Percentiles rank a stretch among this genome's conserved stretches.
These are phyloP conservation scores for Cadophora gregata DNA, from an alignment of 2,329 filamentous ascomycete genomes.

Conservation along the genomic window DNA sequence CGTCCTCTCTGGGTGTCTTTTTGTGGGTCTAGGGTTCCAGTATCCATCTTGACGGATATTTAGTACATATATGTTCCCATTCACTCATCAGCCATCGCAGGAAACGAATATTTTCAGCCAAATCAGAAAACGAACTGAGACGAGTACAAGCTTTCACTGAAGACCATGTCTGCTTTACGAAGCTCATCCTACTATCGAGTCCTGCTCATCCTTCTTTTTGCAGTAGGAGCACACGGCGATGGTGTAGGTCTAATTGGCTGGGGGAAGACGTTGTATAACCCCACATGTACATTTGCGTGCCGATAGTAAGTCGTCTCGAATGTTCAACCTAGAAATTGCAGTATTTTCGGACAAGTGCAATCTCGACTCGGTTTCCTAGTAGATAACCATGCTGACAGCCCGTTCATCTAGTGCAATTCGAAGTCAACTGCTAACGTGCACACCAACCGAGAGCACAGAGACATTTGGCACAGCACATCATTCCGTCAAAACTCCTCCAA, in stretches of 20 bases:
- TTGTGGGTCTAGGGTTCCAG: background rate
- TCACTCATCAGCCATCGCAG: background rate
- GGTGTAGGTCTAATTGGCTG: conserved; percentile 1
- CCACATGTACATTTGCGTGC: background rate
- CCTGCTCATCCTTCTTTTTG: background rate
- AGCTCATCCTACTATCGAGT: background rate
- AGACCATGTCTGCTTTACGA: background rate
- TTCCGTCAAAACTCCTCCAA: background rate
- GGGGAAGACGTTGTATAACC: conserved; percentile 3
- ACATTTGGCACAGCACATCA: background rate
- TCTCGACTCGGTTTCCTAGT: too few species aligned
- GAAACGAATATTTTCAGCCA: background rate
- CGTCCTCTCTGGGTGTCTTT: background rate
- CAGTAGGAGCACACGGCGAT: background rate
- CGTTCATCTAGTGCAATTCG: background rate
- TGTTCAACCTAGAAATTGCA: too few species aligned
- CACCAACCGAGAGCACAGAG: background rate
- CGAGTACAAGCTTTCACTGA: background rate
- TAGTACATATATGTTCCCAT: background rate
- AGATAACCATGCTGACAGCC: background rate
- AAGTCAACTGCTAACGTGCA: background rate
- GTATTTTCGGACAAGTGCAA: too few species aligned
- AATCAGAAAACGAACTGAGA: background rate
- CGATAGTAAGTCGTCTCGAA: background rate
- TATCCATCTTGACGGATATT: background rate